phyloP scores from a whole-genome alignment of 164 flowering plant species.

The Tetracentron sinense region DNA sequence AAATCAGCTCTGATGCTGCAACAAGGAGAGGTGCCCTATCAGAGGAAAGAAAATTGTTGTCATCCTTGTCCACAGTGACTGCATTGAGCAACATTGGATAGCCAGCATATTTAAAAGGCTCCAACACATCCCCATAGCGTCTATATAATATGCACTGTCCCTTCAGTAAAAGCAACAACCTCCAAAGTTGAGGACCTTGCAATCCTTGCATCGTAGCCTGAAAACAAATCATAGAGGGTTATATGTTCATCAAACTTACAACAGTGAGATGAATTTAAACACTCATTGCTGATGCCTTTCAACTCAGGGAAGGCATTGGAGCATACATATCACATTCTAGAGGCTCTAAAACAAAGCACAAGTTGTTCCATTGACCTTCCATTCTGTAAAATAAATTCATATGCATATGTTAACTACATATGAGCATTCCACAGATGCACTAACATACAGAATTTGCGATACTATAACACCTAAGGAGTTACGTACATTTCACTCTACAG shows the following conservation, averaged over 20 bases:
- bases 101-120: constrained; percentile 99
- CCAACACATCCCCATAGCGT: constrained; percentile 80
- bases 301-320: background rate
- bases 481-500: background rate
- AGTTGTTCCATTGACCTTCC: no score
- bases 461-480: no score
- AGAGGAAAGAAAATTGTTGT: constrained; percentile 84
- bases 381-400: no score
- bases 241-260: background rate
- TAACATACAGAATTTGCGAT: no score
- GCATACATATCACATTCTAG: background rate
- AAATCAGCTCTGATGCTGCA: constrained; percentile 93
- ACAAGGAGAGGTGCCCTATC: constrained; percentile 94
- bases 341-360: background rate
- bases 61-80: constrained; percentile 91
- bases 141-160: constrained; percentile 95
- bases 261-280: background rate
- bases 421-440: no score
- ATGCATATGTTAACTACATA: no score
- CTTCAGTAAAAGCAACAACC: constrained; percentile 85
- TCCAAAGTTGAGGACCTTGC: constrained; percentile 98
- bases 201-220: constrained; percentile 99
- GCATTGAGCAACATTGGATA: constrained; percentile 96
- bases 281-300: background rate
- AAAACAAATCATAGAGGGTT: constrained; percentile 6